These are phyloP conservation scores for Termitomyces sp. DNA, from an alignment of 768 basidiomycete species.

Conservation along the genomic window DNA sequence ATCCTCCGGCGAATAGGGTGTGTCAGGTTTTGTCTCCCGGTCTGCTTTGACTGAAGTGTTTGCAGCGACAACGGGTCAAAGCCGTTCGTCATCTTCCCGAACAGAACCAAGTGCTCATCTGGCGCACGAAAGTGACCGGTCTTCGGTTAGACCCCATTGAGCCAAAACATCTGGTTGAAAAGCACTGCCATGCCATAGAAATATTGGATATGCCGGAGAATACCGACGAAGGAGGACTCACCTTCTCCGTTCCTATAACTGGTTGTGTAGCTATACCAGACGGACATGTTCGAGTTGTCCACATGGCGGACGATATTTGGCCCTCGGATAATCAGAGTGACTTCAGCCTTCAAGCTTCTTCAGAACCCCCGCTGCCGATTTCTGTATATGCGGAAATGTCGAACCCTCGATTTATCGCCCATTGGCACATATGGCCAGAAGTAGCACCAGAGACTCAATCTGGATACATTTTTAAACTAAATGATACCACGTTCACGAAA, in stretches of 20 bases:
- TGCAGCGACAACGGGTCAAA: conserved; percentile 44
- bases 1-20: no score
- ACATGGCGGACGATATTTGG: conserved; percentile 38
- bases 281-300: conserved; percentile 21
- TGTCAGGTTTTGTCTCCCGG: neutral
- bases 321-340: conserved; percentile 26
- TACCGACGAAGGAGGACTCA: neutral
- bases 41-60: neutral
- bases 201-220: neutral
- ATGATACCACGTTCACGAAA: conserved; percentile 22
- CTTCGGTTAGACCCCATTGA: neutral
- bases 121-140: conserved; percentile 25
- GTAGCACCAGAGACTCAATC: conserved; percentile 15
- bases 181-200: neutral
- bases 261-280: neutral
- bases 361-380: conserved; percentile 34
- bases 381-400: conserved; percentile 32
- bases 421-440: conserved; percentile 31
- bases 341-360: conserved; percentile 20
- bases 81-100: conserved; percentile 49
- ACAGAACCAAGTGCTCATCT: conserved; percentile 51
- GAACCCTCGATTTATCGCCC: conserved; percentile 27
- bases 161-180: neutral
- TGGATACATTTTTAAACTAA: conserved; percentile 17
- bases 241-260: neutral